Evolutionary conservation across 768 basidiomycete species (phyloP), one percentile per base, ranked within the genome.

Genomic region (Astraeus odoratus): DNA sequence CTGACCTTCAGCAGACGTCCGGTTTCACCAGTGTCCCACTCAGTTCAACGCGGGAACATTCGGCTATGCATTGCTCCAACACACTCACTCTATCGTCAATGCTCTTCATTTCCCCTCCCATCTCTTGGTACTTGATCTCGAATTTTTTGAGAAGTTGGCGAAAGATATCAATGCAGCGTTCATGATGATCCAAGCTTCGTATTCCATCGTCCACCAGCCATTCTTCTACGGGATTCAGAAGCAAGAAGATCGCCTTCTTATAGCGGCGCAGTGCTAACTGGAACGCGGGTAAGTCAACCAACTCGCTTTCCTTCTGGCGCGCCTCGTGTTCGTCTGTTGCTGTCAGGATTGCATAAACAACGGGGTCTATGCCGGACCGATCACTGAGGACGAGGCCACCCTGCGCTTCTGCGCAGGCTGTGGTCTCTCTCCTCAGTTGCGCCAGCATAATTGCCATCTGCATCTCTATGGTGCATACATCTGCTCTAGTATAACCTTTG

Each of bases 151-250:
- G 61, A 5, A 72, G 49, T 0, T 50, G 42, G n/a, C 63, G 58
- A 50, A 69, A 80, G 19, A 69, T 54, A 23, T 63, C 48, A 40
- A 70, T 51, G 30, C 71, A 71, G 26, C 60, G 57, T 1, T 59
- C 58, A 31, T 73, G 72, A 23, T 80, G 64, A 16, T 82, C 76
- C 50, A 78, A 54, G 41, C 63, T 73, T 4, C 82, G 74, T 25
- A 82, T 67, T 1, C 81, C 83, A 44, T 84, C 82, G 49, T 84
- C 83, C 1, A 74, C 62, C 24, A 77, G 23, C 82, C 82, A 84
- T 47, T 77, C 79, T 10, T 60, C 49, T 25, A 83, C 73, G 0
- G 79, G 78, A 2, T 59, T 66, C 30, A 84, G 62, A 19, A 84
- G 66, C 15, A 84, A 55, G 54, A 84, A 73, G 3, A 69, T 59